Conservation (phyloP, 2,329 filamentous ascomycete species). For the Eurotiales sp. region DNA sequence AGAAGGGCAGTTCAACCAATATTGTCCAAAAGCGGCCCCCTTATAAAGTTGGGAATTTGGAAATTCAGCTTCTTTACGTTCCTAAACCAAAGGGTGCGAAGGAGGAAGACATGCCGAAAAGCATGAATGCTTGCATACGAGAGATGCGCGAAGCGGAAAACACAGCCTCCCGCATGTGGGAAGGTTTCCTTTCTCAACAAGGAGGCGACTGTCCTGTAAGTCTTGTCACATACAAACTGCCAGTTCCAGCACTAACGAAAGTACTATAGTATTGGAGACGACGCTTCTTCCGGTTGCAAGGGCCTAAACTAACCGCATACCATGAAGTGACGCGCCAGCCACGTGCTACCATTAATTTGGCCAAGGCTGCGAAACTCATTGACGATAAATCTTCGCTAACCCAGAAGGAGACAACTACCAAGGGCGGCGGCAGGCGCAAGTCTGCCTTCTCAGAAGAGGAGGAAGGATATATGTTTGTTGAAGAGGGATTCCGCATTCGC, state of each 20-base stretch:
- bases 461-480: constrained; percentile 99
- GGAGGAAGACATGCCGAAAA: constrained; percentile 98
- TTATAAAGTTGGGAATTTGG: constrained; percentile 94
- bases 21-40: constrained; percentile 67
- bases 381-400: constrained; percentile 83
- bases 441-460: constrained; percentile 97
- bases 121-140: constrained; percentile 93
- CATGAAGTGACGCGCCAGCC: constrained; percentile 94
- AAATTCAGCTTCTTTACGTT: constrained; percentile 90
- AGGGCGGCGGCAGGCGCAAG: constrained; percentile 75
- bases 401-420: constrained; percentile 75
- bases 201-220: constrained; percentile 95
- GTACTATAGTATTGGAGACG: constrained; percentile 82
- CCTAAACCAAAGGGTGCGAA: constrained; percentile 81
- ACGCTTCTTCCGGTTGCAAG: constrained; percentile 91
- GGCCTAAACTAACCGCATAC: constrained; percentile 88
- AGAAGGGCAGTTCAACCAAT: constrained; percentile 64
- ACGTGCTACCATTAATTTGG: constrained; percentile 92
- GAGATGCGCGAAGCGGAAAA: constrained; percentile 90
- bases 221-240: constrained; percentile 20
- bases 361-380: constrained; percentile 87
- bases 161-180: constrained; percentile 71
- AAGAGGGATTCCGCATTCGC: constrained; percentile 96
- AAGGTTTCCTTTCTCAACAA: constrained; percentile 91
- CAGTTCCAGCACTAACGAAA: constrained; percentile 36